Evolutionary conservation across 2,329 filamentous ascomycete genomes (phyloP), one percentile per base, ranked within the genome.

Genomic region (Phoma sp.): DNA sequence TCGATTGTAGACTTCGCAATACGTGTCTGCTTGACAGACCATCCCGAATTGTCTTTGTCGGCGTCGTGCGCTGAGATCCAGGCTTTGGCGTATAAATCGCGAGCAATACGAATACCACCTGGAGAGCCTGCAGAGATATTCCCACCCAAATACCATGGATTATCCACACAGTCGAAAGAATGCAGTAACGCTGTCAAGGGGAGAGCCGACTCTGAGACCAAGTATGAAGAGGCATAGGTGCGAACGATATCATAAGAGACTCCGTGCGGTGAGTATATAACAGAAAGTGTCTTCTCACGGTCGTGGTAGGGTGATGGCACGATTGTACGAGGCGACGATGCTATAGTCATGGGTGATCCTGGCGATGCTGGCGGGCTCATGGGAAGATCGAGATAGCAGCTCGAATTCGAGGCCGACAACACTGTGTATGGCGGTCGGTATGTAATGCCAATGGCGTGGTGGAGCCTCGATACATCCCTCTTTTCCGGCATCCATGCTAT

Each of bases 371-470:
- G 71, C 38, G 74, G 65, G 52, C 71, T 75, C 60, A 71, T 65
- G 25, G 74, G 69, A 12, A 79, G 64, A 33, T 74, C 73, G 43
- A 77, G 59, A 29, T 74, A 71, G 34, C 67, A 68, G 28, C 69
- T 70, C 11, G 70, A 62, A 3, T 59, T 65, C 12, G 67, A 60
- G 30, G 53, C 50, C 15, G 69, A 76, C 17, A 77, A 66, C 4
- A 74, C 64, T 26, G 69, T 75, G 37, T 68, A 76, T 1, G 87
- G 85, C 17, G 87, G 82, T 15, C 83, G 82, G 68, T 91, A 92
- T 1, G 88, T 92, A 61, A 92, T 88, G 12, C 85, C 88, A 59
- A 91, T 82, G 10, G 87, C 88, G 52, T 84, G 84, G 66, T 90
- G 87, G 0, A 89, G 66, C 3, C 83, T 82, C 7, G 83, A 84